These are phyloP conservation scores for Lactifluus piperatus DNA, from an alignment of 768 basidiomycete genomes.

Conservation along the genomic window DNA sequence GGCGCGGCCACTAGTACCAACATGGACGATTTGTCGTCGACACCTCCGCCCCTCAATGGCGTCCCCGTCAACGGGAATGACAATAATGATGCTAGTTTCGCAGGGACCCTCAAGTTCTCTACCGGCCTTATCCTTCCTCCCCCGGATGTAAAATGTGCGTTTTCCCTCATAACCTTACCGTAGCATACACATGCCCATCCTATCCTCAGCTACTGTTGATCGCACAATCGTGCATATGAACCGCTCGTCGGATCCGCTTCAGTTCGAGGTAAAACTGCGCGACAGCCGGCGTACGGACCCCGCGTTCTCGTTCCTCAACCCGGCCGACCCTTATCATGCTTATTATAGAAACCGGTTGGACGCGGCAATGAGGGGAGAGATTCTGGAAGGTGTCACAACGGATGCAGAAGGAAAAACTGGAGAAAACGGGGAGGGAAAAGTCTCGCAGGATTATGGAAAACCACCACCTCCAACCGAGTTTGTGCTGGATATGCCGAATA, in stretches of 20 bases:
- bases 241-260: conserved; percentile 84
- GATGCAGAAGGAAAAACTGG: conserved; percentile 8
- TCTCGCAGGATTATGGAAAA: conserved; percentile 46
- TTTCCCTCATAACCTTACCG: neutral
- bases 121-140: conserved; percentile 92
- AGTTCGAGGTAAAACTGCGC: conserved; percentile 95
- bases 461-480: conserved; percentile 81
- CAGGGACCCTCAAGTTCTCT: conserved; percentile 43
- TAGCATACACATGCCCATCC: neutral
- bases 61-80: conserved; percentile 34
- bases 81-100: conserved; percentile 29
- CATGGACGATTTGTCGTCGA: neutral
- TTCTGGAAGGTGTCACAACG: conserved; percentile 47
- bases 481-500: conserved; percentile 76
- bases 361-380: conserved; percentile 66
- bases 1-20: neutral
- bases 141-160: conserved; percentile 87
- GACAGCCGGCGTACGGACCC: conserved; percentile 95
- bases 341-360: conserved; percentile 94
- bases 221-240: conserved; percentile 88
- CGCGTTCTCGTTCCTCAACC: conserved; percentile 98
- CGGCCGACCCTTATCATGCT: conserved; percentile 94
- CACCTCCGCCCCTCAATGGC: conserved; percentile 32
- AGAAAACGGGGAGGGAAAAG: conserved; percentile 4
- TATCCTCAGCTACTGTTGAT: conserved; percentile 75